phyloP scores from a whole-genome alignment of 148 eudicot species.

The Euryodendron excelsum region DNA sequence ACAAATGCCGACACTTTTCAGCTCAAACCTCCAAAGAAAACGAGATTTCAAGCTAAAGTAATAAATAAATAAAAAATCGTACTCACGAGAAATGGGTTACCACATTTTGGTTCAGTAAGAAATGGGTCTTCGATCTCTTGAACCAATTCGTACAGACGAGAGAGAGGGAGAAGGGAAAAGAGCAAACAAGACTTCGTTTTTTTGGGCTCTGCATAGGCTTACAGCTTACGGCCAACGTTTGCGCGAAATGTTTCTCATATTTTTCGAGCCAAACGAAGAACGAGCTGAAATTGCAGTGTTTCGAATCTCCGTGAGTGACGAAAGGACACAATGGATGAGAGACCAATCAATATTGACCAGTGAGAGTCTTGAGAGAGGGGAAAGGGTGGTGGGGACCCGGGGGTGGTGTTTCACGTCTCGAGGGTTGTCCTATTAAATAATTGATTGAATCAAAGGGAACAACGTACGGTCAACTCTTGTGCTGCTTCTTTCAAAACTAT shows the following conservation, averaged over 20 bases:
- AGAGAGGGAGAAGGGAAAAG: background rate
- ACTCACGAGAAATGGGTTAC: constrained; percentile 18
- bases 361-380: too few relatives aligned
- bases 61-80: constrained; percentile 3
- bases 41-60: constrained; percentile 1
- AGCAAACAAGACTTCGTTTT: background rate
- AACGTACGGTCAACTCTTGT: too few relatives aligned
- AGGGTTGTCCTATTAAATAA: too few relatives aligned
- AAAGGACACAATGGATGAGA: too few relatives aligned
- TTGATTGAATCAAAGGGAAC: too few relatives aligned
- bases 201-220: constrained; percentile 3
- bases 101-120: constrained; percentile 15
- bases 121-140: constrained; percentile 20
- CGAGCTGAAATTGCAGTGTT: too few relatives aligned
- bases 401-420: too few relatives aligned
- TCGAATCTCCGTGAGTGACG: too few relatives aligned
- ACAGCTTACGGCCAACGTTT: background rate
- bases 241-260: background rate
- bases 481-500: too few relatives aligned
- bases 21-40: background rate
- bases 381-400: too few relatives aligned
- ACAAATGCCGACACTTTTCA: background rate
- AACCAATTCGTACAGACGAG: background rate
- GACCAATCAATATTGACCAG: too few relatives aligned
- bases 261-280: too few relatives aligned